Conservation (phyloP, 2,329 filamentous ascomycete species). For the Trichoderma citrinoviride region DNA sequence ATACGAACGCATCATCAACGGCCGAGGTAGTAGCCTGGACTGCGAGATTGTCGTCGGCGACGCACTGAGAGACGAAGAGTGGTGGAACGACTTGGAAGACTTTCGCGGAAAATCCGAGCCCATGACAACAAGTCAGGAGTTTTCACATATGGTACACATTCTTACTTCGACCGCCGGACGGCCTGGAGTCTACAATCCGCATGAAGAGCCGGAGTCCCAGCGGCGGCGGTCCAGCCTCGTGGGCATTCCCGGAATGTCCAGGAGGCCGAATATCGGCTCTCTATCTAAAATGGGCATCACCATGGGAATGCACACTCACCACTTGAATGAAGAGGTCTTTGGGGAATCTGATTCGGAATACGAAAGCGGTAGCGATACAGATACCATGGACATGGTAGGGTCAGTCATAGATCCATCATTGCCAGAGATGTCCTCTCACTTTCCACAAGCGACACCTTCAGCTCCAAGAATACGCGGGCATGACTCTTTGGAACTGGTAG, state of each 20-base stretch:
- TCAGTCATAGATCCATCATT: background rate
- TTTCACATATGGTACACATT: constrained; percentile 44
- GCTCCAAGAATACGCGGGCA: background rate
- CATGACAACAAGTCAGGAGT: constrained; percentile 44
- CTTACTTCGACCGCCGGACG: constrained; percentile 44
- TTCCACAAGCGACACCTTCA: constrained; percentile 28
- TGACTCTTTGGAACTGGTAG: constrained; percentile 23
- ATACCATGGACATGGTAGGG: constrained; percentile 31
- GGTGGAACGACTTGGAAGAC: constrained; percentile 75
- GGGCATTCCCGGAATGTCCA: constrained; percentile 61
- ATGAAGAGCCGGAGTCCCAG: constrained; percentile 32
- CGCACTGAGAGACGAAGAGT: constrained; percentile 67
- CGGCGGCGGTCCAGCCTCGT: constrained; percentile 50
- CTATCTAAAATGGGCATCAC: constrained; percentile 60
- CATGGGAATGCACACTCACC: constrained; percentile 73
- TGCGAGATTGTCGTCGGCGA: constrained; percentile 61
- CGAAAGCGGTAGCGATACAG: constrained; percentile 35
- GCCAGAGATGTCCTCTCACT: constrained; percentile 1
- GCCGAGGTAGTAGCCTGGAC: constrained; percentile 53
- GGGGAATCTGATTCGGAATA: constrained; percentile 38
- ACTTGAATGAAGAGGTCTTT: constrained; percentile 62
- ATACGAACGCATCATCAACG: constrained; percentile 78
- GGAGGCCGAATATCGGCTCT: constrained; percentile 53
- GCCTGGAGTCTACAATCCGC: constrained; percentile 45
- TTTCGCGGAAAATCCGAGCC: constrained; percentile 43